A percentile compares a stretch with the other conserved stretches of the same genome.
These are phyloP conservation scores for Syzygium grande DNA, from an alignment of 345 rosid species.

Conservation along the genomic window DNA sequence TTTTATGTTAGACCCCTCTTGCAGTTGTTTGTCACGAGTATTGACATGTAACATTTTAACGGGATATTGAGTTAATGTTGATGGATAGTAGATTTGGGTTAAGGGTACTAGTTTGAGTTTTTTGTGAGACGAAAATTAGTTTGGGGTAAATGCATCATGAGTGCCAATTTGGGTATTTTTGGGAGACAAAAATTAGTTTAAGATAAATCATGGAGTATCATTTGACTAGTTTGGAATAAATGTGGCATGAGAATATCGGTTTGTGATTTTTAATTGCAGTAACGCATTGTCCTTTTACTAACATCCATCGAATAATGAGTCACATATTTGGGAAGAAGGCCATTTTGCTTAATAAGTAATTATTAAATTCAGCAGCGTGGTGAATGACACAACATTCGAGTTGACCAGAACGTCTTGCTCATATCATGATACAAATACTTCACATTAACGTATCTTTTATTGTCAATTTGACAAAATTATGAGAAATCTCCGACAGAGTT, in stretches of 20 bases:
- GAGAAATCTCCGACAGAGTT: rapidly evolving
- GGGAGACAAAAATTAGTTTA: background rate
- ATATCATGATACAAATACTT: background rate
- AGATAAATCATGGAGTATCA: no score
- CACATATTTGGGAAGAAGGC: background rate
- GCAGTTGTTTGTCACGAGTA: rapidly evolving
- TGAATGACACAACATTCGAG: background rate
- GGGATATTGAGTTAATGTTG: background rate
- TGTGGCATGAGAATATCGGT: background rate
- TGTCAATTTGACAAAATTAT: background rate
- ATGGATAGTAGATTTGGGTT: background rate
- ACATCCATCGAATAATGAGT: background rate
- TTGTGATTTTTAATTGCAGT: background rate
- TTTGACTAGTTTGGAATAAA: background rate
- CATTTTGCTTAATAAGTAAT: background rate
- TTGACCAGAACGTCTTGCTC: background rate
- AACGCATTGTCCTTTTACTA: background rate
- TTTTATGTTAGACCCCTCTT: background rate
- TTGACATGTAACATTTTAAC: background rate
- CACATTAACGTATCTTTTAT: background rate
- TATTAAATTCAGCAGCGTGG: background rate
- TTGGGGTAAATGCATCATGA: background rate
- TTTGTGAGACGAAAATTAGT: rapidly evolving
- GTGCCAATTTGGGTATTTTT: background rate
- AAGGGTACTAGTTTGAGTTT: background rate